Base-by-base conservation (phyloP, 129 eudicot genomes). In the Deinandra increscens region DNA sequence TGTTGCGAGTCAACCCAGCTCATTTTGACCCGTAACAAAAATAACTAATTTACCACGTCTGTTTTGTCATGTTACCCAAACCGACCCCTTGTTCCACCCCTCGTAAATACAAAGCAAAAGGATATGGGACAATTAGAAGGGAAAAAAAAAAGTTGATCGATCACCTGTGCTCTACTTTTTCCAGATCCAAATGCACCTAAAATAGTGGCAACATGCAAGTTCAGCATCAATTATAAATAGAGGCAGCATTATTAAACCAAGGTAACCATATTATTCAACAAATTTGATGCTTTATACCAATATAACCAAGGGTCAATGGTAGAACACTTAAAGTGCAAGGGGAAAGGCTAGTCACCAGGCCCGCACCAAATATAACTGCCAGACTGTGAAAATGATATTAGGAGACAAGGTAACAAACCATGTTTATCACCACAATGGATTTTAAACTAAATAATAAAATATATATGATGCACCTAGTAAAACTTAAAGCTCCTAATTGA, bases 131-230 rank as follows among this genome's bases (percentile, higher is more conserved):
- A 45, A 51, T 6, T 15, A 37, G 18, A 2, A 65, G 38, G n/a
- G 3, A 48, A 9, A 34, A 68, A 9, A 45, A 68, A 60, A 64
- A 5, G 12, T 8, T 18, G 70, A 69, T 68, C 41, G 44, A 68
- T 65, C 67, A 93, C 98, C 99, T 85, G 80, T 31, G 81, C 76
- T 82, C 78, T 85, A 78, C 95, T 89, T 80, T 89, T 93, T 49
- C 95, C 95, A 41, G 99, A 87, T 64, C 99, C 99, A 84, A 85
- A 93, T 69, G 99, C 99, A 66, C 99, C 99, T 93, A 78, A 20
- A 58, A 75, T 37, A 68, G 18, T 68, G 53, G 45, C 69, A 69
- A 48, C 66, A 68, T 38, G 43, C 49, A 62, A 73, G 46, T 70
- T 62, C 82, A 80, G 48, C 73, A 58, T 43, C 31, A 48, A n/a